Percentiles rank a stretch among this genome's conserved stretches.
Evolutionary conservation across 306 rosid species (phyloP).

Genomic region (Acacia acuminata): DNA sequence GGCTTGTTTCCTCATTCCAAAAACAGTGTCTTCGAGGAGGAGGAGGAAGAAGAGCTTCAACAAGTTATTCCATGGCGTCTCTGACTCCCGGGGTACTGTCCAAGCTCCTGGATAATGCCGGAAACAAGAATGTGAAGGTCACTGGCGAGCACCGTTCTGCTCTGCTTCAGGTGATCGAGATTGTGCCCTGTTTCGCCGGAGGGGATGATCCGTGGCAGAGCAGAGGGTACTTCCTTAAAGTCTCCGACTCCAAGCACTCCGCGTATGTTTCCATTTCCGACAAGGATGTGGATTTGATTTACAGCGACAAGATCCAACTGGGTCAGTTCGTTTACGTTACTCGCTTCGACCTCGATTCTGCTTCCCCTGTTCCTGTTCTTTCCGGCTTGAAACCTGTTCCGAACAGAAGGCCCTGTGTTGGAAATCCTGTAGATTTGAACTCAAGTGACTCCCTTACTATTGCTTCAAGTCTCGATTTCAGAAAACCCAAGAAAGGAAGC

Average conservation of each 20-base stretch:
- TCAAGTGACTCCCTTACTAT: conserved; percentile 42
- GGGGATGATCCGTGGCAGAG: conserved; percentile 50
- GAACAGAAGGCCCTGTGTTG: conserved; percentile 54
- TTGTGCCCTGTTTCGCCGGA: conserved; percentile 55
- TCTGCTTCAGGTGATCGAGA: conserved; percentile 69
- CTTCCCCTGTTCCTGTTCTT: conserved; percentile 56
- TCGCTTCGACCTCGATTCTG: conserved; percentile 52
- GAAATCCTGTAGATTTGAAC: conserved; percentile 61
- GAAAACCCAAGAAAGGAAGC: conserved; percentile 21
- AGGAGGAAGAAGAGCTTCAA: neutral
- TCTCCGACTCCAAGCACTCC: conserved; percentile 70
- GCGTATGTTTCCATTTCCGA: conserved; percentile 64
- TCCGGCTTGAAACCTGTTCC: conserved; percentile 63
- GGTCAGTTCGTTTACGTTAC: conserved; percentile 77
- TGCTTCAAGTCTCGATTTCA: conserved; percentile 17
- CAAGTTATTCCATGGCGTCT: conserved; percentile 56
- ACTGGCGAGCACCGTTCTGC: conserved; percentile 71
- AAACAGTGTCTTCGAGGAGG: neutral
- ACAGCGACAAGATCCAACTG: conserved; percentile 54
- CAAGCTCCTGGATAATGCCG: conserved; percentile 64
- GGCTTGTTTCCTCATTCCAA: neutral
- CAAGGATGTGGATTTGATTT: conserved; percentile 55
- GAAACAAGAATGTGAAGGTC: conserved; percentile 41
- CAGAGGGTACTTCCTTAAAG: conserved; percentile 69
- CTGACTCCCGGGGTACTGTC: conserved; percentile 72